phyloP scores from a whole-genome alignment of 345 rosid species.

The Sonneratia caseolaris region DNA sequence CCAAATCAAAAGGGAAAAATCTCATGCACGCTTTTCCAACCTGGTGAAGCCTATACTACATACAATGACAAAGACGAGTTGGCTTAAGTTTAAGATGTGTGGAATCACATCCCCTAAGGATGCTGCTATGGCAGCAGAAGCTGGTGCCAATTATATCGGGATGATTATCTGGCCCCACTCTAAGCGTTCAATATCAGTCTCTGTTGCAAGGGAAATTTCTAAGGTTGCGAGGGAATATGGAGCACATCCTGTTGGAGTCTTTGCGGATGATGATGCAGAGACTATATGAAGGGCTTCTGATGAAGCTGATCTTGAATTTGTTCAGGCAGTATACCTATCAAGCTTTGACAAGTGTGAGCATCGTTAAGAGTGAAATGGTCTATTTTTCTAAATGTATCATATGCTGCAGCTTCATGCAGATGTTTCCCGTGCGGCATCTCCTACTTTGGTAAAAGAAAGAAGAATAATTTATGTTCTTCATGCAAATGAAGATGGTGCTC shows the following conservation, averaged over 20 bases:
- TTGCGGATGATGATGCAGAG: constrained; percentile 64
- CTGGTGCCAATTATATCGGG: constrained; percentile 73
- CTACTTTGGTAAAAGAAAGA: constrained; percentile 30
- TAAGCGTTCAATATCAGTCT: constrained; percentile 65
- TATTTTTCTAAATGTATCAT: neutral
- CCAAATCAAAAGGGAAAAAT: constrained; percentile 10
- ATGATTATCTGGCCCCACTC: constrained; percentile 89
- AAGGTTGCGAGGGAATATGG: constrained; percentile 66
- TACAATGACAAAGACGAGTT: constrained; percentile 15
- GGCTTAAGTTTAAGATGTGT: constrained; percentile 71
- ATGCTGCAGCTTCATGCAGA: constrained; percentile 66
- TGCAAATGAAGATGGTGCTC: constrained; percentile 56
- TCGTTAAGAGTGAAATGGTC: neutral
- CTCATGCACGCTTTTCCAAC: constrained; percentile 16
- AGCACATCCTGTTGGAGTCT: constrained; percentile 75
- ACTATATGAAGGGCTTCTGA: constrained; percentile 61
- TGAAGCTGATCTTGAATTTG: constrained; percentile 53
- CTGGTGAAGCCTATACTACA: constrained; percentile 15
- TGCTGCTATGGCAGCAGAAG: constrained; percentile 81
- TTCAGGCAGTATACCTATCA: constrained; percentile 35
- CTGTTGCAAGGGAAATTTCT: constrained; percentile 71
- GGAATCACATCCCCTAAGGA: constrained; percentile 73
- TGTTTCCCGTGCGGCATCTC: constrained; percentile 56
- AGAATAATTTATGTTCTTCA: constrained; percentile 68
- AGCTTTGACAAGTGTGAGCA: constrained; percentile 1